A percentile compares a stretch with the other conserved stretches of the same genome.
Evolutionary conservation across 148 eudicot genomes (phyloP).

Genomic region (Bassia scoparia): DNA sequence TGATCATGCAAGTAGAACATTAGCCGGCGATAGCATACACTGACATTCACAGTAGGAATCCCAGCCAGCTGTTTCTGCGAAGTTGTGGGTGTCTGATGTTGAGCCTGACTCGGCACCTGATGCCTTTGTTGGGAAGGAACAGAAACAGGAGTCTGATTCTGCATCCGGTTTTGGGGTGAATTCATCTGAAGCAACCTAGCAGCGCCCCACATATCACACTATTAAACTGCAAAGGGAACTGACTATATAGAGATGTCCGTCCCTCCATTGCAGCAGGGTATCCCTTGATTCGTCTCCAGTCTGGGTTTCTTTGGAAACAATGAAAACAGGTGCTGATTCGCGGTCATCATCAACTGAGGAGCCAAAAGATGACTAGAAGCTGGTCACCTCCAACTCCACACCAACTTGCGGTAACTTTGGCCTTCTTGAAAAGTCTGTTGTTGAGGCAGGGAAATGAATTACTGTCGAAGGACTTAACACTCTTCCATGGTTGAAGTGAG

Average conservation of each 20-base stretch:
- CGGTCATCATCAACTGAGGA: conserved; percentile 19
- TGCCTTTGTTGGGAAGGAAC: conserved; percentile 13
- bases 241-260: too few relatives aligned
- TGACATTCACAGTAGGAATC: background rate
- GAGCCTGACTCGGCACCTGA: conserved; percentile 22
- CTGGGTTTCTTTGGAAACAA: conserved; percentile 29
- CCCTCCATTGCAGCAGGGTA: conserved; percentile 12
- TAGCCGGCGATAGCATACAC: conserved; percentile 29
- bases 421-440: conserved; percentile 17
- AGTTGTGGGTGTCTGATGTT: background rate
- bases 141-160: conserved; percentile 12
- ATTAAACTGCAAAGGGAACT: conserved; percentile 15
- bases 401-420: conserved; percentile 12
- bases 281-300: conserved; percentile 23
- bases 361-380: conserved; percentile 6
- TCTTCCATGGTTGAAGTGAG: conserved; percentile 24
- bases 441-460: conserved; percentile 23
- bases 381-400: conserved; percentile 19
- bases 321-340: conserved; percentile 24
- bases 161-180: conserved; percentile 14
- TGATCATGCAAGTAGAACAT: conserved; percentile 28
- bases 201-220: conserved; percentile 20
- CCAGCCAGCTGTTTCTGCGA: background rate
- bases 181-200: conserved; percentile 21
- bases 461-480: conserved; percentile 12